phyloP scores from a whole-genome alignment of 495 filamentous ascomycete species.

The Pseudomonodictys pantanalensis region DNA sequence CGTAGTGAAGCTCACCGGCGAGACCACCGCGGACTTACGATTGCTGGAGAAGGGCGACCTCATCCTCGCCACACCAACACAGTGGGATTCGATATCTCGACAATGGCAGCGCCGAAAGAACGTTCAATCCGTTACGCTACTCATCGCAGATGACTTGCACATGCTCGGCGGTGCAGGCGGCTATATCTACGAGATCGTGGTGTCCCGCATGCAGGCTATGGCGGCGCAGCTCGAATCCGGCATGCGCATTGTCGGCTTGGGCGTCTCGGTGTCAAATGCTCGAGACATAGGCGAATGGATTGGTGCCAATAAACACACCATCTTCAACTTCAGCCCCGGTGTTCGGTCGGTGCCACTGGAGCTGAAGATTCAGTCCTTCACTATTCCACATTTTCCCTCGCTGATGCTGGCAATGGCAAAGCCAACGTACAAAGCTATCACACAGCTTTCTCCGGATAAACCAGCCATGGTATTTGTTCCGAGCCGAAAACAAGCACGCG shows the following conservation, averaged over 20 bases:
- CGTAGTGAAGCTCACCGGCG: conserved; percentile 90
- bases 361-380: conserved; percentile 92
- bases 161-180: conserved; percentile 88
- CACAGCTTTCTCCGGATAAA: conserved; percentile 81
- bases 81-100: conserved; percentile 94
- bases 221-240: conserved; percentile 79
- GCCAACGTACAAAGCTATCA: conserved; percentile 80
- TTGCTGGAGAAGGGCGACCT: conserved; percentile 85
- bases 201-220: conserved; percentile 97
- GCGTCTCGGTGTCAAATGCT: conserved; percentile 88
- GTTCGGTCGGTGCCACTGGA: conserved; percentile 84
- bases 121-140: conserved; percentile 82
- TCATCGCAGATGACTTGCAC: conserved; percentile 95
- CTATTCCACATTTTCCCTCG: conserved; percentile 94
- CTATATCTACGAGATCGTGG: conserved; percentile 90
- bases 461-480: conserved; percentile 90
- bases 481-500: conserved; percentile 83
- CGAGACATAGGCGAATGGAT: conserved; percentile 98
- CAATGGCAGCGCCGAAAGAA: conserved; percentile 97
- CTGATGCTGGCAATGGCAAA: conserved; percentile 98
- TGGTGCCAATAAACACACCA: conserved; percentile 96
- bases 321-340: conserved; percentile 96
- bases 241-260: conserved; percentile 85
- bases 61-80: conserved; percentile 84
- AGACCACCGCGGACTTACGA: conserved; percentile 87